Percentiles rank a stretch among this genome's conserved stretches.
phyloP scores from a whole-genome alignment of 805 yeast species.

The Ogataea polymorpha region DNA sequence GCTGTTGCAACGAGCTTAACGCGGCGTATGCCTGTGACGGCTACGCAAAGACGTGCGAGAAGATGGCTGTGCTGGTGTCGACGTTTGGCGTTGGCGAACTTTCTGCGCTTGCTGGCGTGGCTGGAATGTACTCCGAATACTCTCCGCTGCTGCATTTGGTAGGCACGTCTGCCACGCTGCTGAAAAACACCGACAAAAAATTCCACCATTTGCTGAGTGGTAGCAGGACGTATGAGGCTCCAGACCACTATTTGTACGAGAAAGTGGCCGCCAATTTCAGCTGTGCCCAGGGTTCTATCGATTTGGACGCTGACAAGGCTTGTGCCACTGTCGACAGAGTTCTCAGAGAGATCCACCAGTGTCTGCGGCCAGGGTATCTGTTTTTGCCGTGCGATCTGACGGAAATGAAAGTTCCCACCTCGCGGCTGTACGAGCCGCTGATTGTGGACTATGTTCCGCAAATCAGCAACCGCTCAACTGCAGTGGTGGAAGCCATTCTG shows the following conservation, averaged over 20 bases:
- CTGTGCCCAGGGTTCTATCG: slow-evolving; percentile 51
- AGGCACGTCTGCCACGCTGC: slow-evolving; percentile 37
- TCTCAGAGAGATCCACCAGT: slow-evolving; percentile 49
- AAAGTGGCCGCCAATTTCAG: slow-evolving; percentile 56
- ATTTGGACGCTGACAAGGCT: slow-evolving; percentile 42
- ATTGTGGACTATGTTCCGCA: slow-evolving; percentile 21
- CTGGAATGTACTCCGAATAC: slow-evolving; percentile 47
- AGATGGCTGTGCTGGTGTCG: slow-evolving; percentile 40
- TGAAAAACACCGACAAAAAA: slow-evolving; percentile 21
- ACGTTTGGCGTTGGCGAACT: slow-evolving; percentile 54
- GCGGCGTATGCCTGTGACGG: slow-evolving; percentile 52
- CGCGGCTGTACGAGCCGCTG: slow-evolving; percentile 33
- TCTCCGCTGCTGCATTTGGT: slow-evolving; percentile 48
- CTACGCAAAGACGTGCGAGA: slow-evolving; percentile 36
- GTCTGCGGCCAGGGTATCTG: slow-evolving; percentile 79
- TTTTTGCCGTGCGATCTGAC: slow-evolving; percentile 74
- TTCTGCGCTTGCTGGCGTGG: slow-evolving; percentile 47
- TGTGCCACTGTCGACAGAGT: slow-evolving; percentile 69
- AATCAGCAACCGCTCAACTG: slow-evolving; percentile 16
- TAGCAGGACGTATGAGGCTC: slow-evolving; percentile 44
- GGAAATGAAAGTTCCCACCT: slow-evolving; percentile 45
- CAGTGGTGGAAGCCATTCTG: slow-evolving; percentile 34
- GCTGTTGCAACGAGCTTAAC: slow-evolving; percentile 50
- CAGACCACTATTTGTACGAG: slow-evolving; percentile 68
- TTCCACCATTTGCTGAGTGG: slow-evolving; percentile 63